A percentile compares a stretch with the other conserved stretches of the same genome.
phyloP scores from a whole-genome alignment of 2,329 filamentous ascomycete species.

The Fusarium avenaceum region DNA sequence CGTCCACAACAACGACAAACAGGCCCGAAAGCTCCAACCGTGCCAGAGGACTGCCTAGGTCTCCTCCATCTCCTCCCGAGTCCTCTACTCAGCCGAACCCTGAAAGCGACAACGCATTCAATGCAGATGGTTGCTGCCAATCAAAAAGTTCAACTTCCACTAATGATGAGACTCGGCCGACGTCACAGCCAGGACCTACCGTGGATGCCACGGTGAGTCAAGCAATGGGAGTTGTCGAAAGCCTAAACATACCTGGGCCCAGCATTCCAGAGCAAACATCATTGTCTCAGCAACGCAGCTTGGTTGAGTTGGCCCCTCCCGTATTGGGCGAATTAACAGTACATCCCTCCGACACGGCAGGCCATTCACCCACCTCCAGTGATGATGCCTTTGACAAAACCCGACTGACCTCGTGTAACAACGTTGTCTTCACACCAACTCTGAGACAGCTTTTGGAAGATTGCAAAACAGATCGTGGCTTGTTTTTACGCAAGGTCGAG shows the following conservation, averaged over 20 bases:
- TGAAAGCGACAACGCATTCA: no score
- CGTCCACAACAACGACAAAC: background rate
- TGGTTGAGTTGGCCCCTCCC: background rate
- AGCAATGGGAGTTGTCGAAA: background rate
- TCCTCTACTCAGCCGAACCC: no score
- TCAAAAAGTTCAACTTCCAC: background rate
- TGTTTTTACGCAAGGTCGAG: conserved; percentile 18
- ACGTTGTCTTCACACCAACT: background rate
- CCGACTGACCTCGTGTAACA: background rate
- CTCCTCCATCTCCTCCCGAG: background rate
- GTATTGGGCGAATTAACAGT: background rate
- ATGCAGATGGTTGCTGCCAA: no score
- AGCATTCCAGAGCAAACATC: background rate
- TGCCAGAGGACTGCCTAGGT: no score
- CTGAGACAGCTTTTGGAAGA: background rate
- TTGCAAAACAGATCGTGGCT: conserved; percentile 7
- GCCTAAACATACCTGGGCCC: background rate
- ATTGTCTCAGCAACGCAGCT: background rate
- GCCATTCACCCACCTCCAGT: background rate
- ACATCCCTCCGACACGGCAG: background rate
- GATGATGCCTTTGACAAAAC: background rate
- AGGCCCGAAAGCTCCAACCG: background rate
- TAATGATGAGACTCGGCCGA: background rate
- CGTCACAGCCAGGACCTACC: background rate
- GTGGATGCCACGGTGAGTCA: background rate